A percentile compares a stretch with the other conserved stretches of the same genome.
Evolutionary conservation across 768 basidiomycete genomes (phyloP).

Genomic region (Daedaleopsis nitida): DNA sequence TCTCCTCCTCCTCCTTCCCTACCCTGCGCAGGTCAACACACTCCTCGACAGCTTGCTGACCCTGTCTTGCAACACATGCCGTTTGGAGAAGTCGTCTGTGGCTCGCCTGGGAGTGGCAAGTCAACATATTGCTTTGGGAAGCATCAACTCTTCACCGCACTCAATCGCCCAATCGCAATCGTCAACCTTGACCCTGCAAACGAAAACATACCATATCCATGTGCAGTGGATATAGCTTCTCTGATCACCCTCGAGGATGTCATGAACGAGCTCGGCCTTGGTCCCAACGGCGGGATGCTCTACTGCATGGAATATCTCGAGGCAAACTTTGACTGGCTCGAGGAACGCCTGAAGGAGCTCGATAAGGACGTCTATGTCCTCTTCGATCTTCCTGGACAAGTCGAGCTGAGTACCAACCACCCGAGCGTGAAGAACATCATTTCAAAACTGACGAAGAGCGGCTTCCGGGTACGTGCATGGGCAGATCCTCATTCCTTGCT

Average conservation of each 20-base stretch:
- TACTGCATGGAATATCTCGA: conserved; percentile 98
- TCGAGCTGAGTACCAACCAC: conserved; percentile 96
- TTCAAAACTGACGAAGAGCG: conserved; percentile 65
- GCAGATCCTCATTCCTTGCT: conserved; percentile 1
- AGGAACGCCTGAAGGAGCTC: conserved; percentile 63
- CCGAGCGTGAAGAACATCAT: conserved; percentile 84
- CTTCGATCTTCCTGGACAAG: conserved; percentile 97
- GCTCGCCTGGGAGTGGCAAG: conserved; percentile 85
- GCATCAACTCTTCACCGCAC: conserved; percentile 85
- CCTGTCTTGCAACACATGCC: conserved; percentile 60
- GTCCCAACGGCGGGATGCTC: conserved; percentile 95
- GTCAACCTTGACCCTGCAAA: conserved; percentile 98
- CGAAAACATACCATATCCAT: conserved; percentile 87
- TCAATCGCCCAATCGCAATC: conserved; percentile 82
- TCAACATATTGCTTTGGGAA: conserved; percentile 89
- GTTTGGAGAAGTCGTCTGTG: conserved; percentile 86
- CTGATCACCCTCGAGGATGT: conserved; percentile 87
- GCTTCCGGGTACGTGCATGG: conserved; percentile 74
- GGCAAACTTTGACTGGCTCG: conserved; percentile 89
- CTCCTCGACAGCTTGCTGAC: not conserved
- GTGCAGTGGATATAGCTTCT: conserved; percentile 79
- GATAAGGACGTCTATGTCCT: conserved; percentile 82
- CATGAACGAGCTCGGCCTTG: conserved; percentile 82
- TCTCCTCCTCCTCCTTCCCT: not conserved
- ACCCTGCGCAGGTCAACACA: not conserved